Evolutionary conservation across 805 yeast genomes (phyloP), one percentile per base, ranked within the genome.

Genomic region (Yarrowia sp.): DNA sequence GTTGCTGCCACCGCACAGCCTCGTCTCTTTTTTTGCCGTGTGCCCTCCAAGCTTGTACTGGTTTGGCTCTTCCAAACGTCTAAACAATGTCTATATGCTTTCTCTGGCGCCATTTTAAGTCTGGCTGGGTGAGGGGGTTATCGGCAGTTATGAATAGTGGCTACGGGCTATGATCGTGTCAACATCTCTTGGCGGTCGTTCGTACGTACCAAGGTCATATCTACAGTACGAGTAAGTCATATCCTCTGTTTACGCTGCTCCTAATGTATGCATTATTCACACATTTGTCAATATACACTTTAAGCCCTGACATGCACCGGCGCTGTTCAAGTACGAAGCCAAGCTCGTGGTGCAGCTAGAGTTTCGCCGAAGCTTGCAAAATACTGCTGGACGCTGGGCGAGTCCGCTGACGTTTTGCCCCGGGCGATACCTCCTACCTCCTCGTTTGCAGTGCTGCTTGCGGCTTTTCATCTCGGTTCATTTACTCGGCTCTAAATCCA

Each of bases 1-100:
- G 33, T 15, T 9, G 31, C 41, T 33, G 55, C 55, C 55, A 33
- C 55, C 41, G 57, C 57, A 35, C 57, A 50, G 57, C 57, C 57
- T 50, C 57, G 42, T 50, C 57, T 47, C 42, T 22, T 22, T 22
- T 50, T 50, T 50, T 17, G 57, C 18, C 41, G 57, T 35, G 41
- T 18, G 28, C 28, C 28, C 28, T 22, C 28, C 57, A 50, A 50
- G 41, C 57, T 50, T 50, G 57, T 35, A 8, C 32, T 35, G 42
- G 35, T 50, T 50, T 50, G 57, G 32, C 57, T 50, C 57, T 31
- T 18, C 17, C 28, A 22, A 22, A 22, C 28, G 28, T 15, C 57
- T 50, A 35, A 50, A 31, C 36, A 32, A 22, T 22, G 28, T 22
- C 28, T 22, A 22, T 22, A 22, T 22, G 28, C 28, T 22, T 22